Evolutionary conservation across 129 eudicot genomes (phyloP).

Genomic region (Helichrysum umbraculigerum): DNA sequence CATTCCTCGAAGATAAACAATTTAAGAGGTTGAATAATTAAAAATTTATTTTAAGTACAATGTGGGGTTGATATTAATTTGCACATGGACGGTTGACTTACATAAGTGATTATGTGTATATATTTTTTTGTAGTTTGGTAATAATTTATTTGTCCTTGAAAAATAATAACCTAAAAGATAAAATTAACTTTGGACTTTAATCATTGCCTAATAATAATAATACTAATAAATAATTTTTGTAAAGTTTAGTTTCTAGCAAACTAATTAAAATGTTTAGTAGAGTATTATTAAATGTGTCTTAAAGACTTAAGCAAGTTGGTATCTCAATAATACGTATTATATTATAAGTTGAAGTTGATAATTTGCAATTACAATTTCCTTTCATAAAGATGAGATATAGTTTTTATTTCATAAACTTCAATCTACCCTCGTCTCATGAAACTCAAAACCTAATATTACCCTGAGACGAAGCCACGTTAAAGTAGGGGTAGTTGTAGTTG

Average conservation of each 20-base stretch:
- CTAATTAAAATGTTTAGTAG: background rate
- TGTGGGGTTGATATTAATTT: conserved; percentile 22
- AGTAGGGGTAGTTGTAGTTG: no score
- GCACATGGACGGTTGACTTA: conserved; percentile 37
- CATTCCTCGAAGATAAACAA: background rate
- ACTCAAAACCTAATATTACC: no score
- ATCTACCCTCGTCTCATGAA: no score
- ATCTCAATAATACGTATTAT: conserved; percentile 12
- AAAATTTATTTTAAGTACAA: background rate
- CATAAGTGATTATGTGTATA: conserved; percentile 12
- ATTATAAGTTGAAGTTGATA: no score
- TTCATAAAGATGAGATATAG: no score
- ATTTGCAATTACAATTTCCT: no score
- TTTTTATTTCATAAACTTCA: no score
- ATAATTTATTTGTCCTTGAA: conserved; percentile 1
- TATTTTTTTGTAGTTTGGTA: background rate
- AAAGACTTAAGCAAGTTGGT: conserved; percentile 18
- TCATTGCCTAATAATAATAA: no score
- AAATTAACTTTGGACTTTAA: background rate
- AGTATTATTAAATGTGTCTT: background rate
- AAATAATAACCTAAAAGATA: background rate
- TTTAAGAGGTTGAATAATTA: background rate
- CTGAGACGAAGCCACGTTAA: no score
- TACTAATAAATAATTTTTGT: no score
- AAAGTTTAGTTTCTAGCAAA: no score